Percentiles rank a stretch among this genome's conserved stretches.
These are phyloP conservation scores for Yarrowia sp. DNA, from an alignment of 805 yeast species.

Conservation along the genomic window DNA sequence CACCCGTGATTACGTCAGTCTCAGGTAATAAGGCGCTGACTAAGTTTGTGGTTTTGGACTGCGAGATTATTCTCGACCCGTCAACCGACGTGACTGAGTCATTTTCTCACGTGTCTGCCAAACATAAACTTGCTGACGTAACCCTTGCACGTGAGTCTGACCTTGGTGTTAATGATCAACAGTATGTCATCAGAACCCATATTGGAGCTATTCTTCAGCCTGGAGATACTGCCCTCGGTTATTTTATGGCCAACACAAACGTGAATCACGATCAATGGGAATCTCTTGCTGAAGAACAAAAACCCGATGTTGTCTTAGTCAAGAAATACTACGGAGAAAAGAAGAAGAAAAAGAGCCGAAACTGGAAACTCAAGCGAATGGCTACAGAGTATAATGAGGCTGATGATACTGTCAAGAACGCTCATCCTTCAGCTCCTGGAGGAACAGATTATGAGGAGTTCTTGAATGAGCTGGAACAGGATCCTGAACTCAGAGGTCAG, in stretches of 20 bases:
- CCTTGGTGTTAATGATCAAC: slow-evolving; percentile 79
- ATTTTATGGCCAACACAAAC: slow-evolving; percentile 78
- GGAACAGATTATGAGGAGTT: slow-evolving; percentile 70
- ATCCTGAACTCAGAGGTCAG: slow-evolving; percentile 77
- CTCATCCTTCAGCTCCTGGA: slow-evolving; percentile 26
- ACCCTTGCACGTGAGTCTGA: slow-evolving; percentile 89
- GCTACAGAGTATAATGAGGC: slow-evolving; percentile 86
- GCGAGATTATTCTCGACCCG: slow-evolving; percentile 58
- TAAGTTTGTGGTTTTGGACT: slow-evolving; percentile 89
- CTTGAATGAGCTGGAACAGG: slow-evolving; percentile 90
- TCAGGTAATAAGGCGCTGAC: slow-evolving; percentile 59
- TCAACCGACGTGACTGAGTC: slow-evolving; percentile 47
- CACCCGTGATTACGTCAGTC: slow-evolving; percentile 58
- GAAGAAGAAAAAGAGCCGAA: slow-evolving; percentile 69
- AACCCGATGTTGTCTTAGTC: slow-evolving; percentile 83
- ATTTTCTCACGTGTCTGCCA: slow-evolving; percentile 63
- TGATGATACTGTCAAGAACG: slow-evolving; percentile 24
- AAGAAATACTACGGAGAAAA: slow-evolving; percentile 86
- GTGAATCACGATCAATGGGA: slow-evolving; percentile 88
- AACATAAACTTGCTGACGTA: slow-evolving; percentile 84
- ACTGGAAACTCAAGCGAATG: slow-evolving; percentile 95
- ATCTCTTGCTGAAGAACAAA: slow-evolving; percentile 54
- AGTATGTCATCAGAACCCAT: slow-evolving; percentile 84
- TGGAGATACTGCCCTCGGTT: slow-evolving; percentile 94
- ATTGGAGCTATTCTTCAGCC: slow-evolving; percentile 93